Evolutionary conservation across 164 flowering plant genomes (phyloP), one percentile per base, ranked within the genome.

Genomic region (Vitis amurensis): DNA sequence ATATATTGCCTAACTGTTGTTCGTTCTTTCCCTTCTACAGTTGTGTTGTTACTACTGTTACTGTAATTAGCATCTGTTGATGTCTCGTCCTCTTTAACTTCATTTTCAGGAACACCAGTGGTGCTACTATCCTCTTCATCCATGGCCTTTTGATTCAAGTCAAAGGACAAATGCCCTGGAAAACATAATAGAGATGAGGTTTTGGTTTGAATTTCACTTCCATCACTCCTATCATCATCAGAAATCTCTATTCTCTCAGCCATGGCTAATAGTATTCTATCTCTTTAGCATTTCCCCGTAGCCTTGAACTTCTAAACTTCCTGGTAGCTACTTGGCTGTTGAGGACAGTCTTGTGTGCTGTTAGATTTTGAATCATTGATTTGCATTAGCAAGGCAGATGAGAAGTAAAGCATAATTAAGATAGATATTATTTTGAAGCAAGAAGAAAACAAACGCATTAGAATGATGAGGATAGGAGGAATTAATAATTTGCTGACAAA

Each of bases 1-100:
- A 77, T 58, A 55, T 82, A 82, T 11, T 71, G 83, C 50, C 85
- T 73, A 50, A 79, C 81, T 37, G 73, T 27, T 15, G 68, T 59
- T 19, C 9, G 30, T 37, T 53, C 63, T 51, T 31, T 44, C 72
- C 61, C 37, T 48, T 57, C 68, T 19, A 3, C 50, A 15, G 11
- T 37, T n/a, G 64, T 50, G 50, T 31, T 53, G 66, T 63, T 68
- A 29, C 50, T 62, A 63, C 64, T 68, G 14, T 30, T 59, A 17
- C 55, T 31, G 4, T 19, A 9, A 37, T 37, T 37, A 37, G 44
- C 7, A 37, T 37, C 7, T 7, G 16, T 9, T 15, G 27, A 16
- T 57, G 56, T 53, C n/a, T 53, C 56, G 4, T 53, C 56, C 4
- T 53, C 56, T 5, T 13, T 12, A n/a, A 53, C 56, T 12, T 53